Base-by-base conservation (phyloP, 805 yeast genomes). In the Candida ortonii region DNA sequence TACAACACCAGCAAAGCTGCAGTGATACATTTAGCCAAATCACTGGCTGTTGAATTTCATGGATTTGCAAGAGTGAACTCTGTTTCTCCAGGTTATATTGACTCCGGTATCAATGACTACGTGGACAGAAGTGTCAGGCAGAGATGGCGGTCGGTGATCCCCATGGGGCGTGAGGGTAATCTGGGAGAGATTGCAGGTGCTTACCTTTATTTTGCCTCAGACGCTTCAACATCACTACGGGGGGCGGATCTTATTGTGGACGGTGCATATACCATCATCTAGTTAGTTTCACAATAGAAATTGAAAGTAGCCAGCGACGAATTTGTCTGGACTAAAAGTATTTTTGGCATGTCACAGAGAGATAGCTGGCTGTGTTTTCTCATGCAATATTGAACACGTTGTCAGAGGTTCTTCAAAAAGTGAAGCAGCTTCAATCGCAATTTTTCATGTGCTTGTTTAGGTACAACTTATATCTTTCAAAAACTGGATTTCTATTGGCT, bases 121-220 rank as follows among this genome's bases (percentile, higher is more conserved):
- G 47, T 59, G 9, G 51, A 51, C 9, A 10, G 16, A 9, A 38
- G 30, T 14, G 25, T 32, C 27, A 28, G 32, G 21, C 39, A 47
- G 14, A 47, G 51, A 30, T 61, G 64, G 66, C 51, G 53, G 54
- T 35, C 43, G n/a, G 20, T 52, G 17, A 50, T 56, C 22, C 77
- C 77, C 30, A 57, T 64, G 62, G 76, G 76, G 12, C 62, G 78
- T 51, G 74, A 71, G 50, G 76, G 71, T 15, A 46, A 50, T 20
- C 67, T 72, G 25, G 62, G 65, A 40, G 78, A 72, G 49, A 59
- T 72, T 38, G 72, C 63, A 16, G 76, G 78, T 31, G 76, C 76
- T 11, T 71, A 67, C 52, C 51, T 72, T 38, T 72, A 70, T 53
- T 66, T 72, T 48, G 77, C 75, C 5, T 61, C 79, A 33, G 76